Base-by-base conservation (phyloP, 768 basidiomycete species). In the Mycena belliarum region DNA sequence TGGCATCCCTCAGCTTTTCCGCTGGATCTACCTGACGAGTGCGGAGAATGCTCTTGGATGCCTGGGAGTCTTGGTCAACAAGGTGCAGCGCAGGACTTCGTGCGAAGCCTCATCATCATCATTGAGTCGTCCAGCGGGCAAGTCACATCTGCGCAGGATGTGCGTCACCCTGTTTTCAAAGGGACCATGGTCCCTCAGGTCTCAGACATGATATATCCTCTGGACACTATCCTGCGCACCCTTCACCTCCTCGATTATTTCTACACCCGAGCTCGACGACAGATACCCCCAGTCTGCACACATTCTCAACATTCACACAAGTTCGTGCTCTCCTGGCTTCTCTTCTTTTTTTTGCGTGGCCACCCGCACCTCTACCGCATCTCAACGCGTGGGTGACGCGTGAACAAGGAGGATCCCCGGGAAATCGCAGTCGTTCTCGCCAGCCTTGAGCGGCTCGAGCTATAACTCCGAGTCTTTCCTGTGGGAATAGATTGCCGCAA, bases 321-420 rank as follows among this genome's bases (percentile, higher is more conserved):
- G 56, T 6, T 23, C 37, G 9, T 52, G 18, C 26, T 40, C 56
- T 4, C 56, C 49, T 10, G 2, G 51, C 23, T 43, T 57, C 37
- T 38, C 44, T 1, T 51, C 56, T 11, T 57, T 11, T 57, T 57
- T 21, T 8, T 57, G 8, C 40, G 40, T 12, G 49, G 44, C 49
- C 56, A 57, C 50, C 6, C 15, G 6, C 15, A 46, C 21, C 56
- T 57, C 43, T 49, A 57, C 18, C 56, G 51, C 43, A 29, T 57
- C 35, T n/a, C n/a, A n/a, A n/a, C n/a, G n/a, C n/a, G n/a, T n/a
- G n/a, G n/a, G n/a, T n/a, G n/a, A n/a, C n/a, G n/a, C n/a, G n/a
- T n/a, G n/a, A n/a, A n/a, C n/a, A n/a, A n/a, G n/a, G n/a, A n/a
- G n/a, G n/a, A n/a, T n/a, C n/a, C n/a, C n/a, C n/a, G n/a, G n/a